A percentile compares a stretch with the other conserved stretches of the same genome.
These are phyloP conservation scores for Fraxinus baroniana DNA, from an alignment of 305 asterid species.

Conservation along the genomic window DNA sequence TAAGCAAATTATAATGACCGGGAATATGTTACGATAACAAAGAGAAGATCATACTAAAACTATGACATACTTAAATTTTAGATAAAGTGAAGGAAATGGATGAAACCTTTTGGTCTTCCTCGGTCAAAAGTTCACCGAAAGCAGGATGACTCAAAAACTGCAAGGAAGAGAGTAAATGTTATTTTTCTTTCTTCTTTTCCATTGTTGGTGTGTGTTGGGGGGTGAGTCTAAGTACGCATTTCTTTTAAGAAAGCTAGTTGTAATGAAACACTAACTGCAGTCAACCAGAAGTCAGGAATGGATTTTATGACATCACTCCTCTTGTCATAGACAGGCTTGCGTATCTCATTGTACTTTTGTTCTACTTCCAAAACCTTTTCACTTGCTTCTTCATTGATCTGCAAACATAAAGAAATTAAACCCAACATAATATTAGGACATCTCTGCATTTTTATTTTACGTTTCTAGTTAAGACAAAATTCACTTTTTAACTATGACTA, in stretches of 20 bases:
- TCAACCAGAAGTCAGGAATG: constrained; percentile 69
- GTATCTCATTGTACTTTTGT: constrained; percentile 49
- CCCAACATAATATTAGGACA: background rate
- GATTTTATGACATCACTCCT: constrained; percentile 49
- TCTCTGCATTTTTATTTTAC: background rate
- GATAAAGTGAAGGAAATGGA: background rate
- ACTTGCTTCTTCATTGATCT: constrained; percentile 70
- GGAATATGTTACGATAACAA: background rate
- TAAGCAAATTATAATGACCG: background rate
- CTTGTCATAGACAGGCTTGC: constrained; percentile 57
- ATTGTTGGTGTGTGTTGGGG: background rate
- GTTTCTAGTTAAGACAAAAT: background rate
- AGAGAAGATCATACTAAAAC: constrained; percentile 5
- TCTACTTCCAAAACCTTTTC: constrained; percentile 67
- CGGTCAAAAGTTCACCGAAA: constrained; percentile 52
- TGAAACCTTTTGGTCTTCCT: constrained; percentile 66
- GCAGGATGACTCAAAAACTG: constrained; percentile 69
- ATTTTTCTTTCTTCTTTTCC: constrained; percentile 1
- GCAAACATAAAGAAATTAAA: constrained; percentile 8
- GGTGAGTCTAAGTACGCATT: background rate
- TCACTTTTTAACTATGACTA: background rate
- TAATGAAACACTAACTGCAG: constrained; percentile 48
- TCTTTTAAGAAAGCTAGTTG: background rate
- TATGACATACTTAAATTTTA: background rate
- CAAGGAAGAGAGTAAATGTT: background rate